Conservation (phyloP, 345 rosid genomes). For the Brassica rapa region DNA sequence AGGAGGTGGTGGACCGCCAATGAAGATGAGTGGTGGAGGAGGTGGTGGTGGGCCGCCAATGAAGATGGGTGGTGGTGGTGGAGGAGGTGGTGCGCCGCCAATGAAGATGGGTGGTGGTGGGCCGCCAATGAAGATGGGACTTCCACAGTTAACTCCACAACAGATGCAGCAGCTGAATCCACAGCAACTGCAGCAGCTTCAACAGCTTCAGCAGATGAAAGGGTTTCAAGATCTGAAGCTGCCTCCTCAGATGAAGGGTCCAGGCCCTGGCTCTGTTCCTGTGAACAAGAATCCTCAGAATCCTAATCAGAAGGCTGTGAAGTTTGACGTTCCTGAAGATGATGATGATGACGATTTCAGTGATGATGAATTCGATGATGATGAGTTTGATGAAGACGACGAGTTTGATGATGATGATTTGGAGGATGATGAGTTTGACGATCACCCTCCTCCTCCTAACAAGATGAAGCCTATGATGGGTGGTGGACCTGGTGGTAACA, state of each 20-base stretch:
- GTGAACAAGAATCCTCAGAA: conserved; percentile 37
- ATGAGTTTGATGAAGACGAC: conserved; percentile 49
- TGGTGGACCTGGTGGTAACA: conserved; percentile 43
- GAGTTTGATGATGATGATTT: conserved; percentile 46
- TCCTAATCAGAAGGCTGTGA: conserved; percentile 56
- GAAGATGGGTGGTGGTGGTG: conserved; percentile 26
- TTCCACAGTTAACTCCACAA: conserved; percentile 42
- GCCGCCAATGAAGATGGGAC: conserved; percentile 33
- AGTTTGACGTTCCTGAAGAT: conserved; percentile 54
- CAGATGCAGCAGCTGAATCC: conserved; percentile 58
- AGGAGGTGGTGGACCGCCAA: not conserved
- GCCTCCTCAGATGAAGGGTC: conserved; percentile 62
- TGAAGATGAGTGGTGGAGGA: not conserved
- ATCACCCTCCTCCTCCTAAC: conserved; percentile 47
- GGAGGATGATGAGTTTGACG: conserved; percentile 55
- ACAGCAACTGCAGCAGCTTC: conserved; percentile 60
- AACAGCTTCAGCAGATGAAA: conserved; percentile 67
- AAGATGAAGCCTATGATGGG: conserved; percentile 66
- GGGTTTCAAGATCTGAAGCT: conserved; percentile 70
- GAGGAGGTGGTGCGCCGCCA: conserved; percentile 22
- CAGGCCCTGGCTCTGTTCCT: conserved; percentile 36
- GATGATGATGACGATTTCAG: conserved; percentile 46
- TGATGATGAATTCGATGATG: conserved; percentile 55
- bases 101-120: conserved; percentile 34
- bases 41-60: conserved; percentile 16